Evolutionary conservation across 371 early-diverging fungal species (phyloP).

Genomic region (Scutellospora calospora): DNA sequence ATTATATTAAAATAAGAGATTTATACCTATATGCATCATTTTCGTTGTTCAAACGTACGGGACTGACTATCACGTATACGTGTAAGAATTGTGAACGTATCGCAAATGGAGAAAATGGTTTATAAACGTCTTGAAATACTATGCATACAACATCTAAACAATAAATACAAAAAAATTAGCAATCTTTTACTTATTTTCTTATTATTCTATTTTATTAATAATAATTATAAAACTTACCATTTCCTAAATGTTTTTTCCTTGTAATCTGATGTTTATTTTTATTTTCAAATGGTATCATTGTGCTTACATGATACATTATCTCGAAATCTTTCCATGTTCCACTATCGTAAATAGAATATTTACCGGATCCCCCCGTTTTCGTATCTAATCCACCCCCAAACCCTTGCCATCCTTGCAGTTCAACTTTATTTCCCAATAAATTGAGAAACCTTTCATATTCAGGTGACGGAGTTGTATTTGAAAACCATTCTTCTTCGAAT

Average conservation of each 20-base stretch:
- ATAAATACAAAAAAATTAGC: too few species aligned
- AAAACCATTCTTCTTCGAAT: constrained; percentile 20
- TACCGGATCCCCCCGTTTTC: constrained; percentile 70
- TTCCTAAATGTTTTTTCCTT: constrained; percentile 87
- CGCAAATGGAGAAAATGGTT: constrained; percentile 70
- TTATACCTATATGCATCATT: neutral
- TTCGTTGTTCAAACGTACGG: constrained; percentile 45
- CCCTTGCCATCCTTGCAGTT: neutral
- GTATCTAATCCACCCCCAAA: constrained; percentile 10
- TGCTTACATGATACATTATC: constrained; percentile 89
- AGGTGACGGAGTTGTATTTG: neutral
- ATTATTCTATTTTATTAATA: neutral
- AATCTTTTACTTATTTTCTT: too few species aligned
- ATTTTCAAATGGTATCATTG: constrained; percentile 74
- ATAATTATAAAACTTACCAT: constrained; percentile 53
- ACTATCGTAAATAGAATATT: constrained; percentile 66
- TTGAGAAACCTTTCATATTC: neutral
- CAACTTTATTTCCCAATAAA: neutral
- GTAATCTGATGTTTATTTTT: constrained; percentile 82
- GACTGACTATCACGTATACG: constrained; percentile 70
- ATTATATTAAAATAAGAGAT: too few species aligned
- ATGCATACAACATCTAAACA: constrained; percentile 68
- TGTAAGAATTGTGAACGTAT: constrained; percentile 79
- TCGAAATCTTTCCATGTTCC: constrained; percentile 84
- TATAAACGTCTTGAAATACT: constrained; percentile 70